A percentile compares a stretch with the other conserved stretches of the same genome.
phyloP scores from a whole-genome alignment of 305 asterid genomes.

The Fraxinus dipetala region DNA sequence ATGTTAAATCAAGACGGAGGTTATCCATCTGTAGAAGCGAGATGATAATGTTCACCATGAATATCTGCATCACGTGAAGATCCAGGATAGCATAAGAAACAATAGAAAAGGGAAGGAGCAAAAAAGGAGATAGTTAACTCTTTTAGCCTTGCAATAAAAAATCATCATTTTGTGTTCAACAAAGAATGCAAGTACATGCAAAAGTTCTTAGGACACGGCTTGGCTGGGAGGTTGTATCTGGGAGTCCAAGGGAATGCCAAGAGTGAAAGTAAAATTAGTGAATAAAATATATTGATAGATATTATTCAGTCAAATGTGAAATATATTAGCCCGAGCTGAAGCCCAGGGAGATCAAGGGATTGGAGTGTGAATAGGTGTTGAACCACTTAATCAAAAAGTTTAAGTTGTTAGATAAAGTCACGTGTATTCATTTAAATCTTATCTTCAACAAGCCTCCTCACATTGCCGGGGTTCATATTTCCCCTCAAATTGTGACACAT shows the following conservation, averaged over 20 bases:
- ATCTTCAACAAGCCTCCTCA: not conserved
- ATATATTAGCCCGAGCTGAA: not conserved
- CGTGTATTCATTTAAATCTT: not conserved
- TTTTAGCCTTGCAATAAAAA: not conserved
- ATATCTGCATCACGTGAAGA: slow-evolving; percentile 63
- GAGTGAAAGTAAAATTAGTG: slow-evolving; percentile 10
- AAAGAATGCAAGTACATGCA: not conserved
- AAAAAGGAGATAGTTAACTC: not conserved
- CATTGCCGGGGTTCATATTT: not conserved
- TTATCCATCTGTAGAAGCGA: slow-evolving; percentile 88
- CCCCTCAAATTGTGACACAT: not conserved
- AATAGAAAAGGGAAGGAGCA: slow-evolving; percentile 14
- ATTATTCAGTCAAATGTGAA: slow-evolving; percentile 5
- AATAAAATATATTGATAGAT: slow-evolving; percentile 7
- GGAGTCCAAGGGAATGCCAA: slow-evolving; percentile 1
- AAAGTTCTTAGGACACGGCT: not conserved
- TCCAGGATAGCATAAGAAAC: slow-evolving; percentile 26
- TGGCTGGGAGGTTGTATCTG: not conserved
- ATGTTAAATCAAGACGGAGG: slow-evolving; percentile 53
- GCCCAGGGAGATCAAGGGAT: not conserved
- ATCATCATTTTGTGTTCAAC: not conserved
- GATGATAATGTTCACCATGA: slow-evolving; percentile 77
- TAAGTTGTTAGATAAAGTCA: not conserved
- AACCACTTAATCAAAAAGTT: not conserved
- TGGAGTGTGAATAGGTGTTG: not conserved